These are phyloP conservation scores for Aureobasidium uvarum DNA, from an alignment of 2,329 filamentous ascomycete species.

Conservation along the genomic window DNA sequence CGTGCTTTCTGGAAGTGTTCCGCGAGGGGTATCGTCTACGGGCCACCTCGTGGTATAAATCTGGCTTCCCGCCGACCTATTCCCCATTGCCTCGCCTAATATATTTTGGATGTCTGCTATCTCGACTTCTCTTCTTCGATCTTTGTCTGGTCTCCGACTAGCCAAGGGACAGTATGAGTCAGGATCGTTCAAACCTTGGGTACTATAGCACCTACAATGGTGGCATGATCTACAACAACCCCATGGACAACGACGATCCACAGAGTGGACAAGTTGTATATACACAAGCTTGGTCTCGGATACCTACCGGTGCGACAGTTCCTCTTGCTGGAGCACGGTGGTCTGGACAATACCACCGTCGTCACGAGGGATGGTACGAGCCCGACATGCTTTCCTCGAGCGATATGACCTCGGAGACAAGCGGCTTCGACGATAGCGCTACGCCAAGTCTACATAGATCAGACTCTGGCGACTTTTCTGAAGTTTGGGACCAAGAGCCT, in stretches of 20 bases:
- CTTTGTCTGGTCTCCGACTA: slow-evolving; percentile 13
- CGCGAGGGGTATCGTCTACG: slow-evolving; percentile 9
- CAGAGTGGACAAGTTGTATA: background rate
- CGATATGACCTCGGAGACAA: slow-evolving; percentile 12
- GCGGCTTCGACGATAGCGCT: background rate
- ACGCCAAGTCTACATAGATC: slow-evolving; percentile 15
- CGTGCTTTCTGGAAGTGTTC: background rate
- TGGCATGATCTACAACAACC: background rate
- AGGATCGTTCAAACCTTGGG: slow-evolving; percentile 18
- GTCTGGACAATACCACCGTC: slow-evolving; percentile 5
- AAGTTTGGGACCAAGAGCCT: slow-evolving; percentile 17
- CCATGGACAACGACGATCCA: background rate
- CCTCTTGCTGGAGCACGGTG: background rate
- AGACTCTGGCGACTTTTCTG: slow-evolving; percentile 16
- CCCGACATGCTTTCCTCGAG: slow-evolving; percentile 8
- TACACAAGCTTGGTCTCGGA: background rate
- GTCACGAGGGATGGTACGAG: slow-evolving; percentile 7
- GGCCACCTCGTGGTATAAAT: slow-evolving; percentile 5
- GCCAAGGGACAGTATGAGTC: slow-evolving; percentile 14
- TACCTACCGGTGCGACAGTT: background rate
- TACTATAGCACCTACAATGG: slow-evolving; percentile 9
- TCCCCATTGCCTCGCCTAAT: background rate
- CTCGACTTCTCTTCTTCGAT: background rate
- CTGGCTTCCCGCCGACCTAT: background rate
- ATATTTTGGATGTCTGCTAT: slow-evolving; percentile 18